Evolutionary conservation across 2,329 filamentous ascomycete species (phyloP), one percentile per base, ranked within the genome.

Genomic region (Alternaria ventricosa): DNA sequence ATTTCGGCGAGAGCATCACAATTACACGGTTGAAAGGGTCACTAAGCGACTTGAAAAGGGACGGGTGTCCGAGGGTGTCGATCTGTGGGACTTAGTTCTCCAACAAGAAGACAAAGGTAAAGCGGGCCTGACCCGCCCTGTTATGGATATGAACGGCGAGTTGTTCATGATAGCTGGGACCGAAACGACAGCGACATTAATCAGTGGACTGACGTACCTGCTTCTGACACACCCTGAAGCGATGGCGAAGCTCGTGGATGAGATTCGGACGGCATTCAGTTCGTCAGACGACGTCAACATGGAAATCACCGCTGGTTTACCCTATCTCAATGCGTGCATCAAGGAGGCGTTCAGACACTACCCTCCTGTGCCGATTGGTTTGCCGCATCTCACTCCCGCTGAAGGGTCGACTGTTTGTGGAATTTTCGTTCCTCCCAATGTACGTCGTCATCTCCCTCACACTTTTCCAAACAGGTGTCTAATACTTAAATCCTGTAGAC

Each of bases 251-350:
- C 27, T 51, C 10, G 50, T 61, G 3, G 22, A 64, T 2, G 68
- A 75, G 54, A 58, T 75, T 7, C 36, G 71, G 6, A 53, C 46
- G 8, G 60, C 64, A 4, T 74, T 73, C 64, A 49, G 6, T 15
- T 41, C 33, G n/a, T 41, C 33, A 9, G 57, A 50, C 9, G 44
- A 57, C 20, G 67, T 76, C 4, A 57, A 44, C 5, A 66, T 70
- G 22, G 69, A 73, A 1, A 69, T 77, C 0, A 76, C 80, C 13
- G 72, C 61, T 6, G 59, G 76, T 30, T 61, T 82, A 15, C 63
- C 64, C 0, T 82, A 78, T 43, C 54, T 81, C 18, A 69, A 73
- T 30, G 79, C 78, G 1, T 76, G 74, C 22, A 61, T 80, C 54
- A 46, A 60, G 1, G 81, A 83, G 56, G 51, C 57, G 1, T 54